Percentiles rank a stretch among this genome's conserved stretches.
Conservation (phyloP, 2,329 filamentous ascomycete genomes). For the Pyrenophora tritici-repentis region DNA sequence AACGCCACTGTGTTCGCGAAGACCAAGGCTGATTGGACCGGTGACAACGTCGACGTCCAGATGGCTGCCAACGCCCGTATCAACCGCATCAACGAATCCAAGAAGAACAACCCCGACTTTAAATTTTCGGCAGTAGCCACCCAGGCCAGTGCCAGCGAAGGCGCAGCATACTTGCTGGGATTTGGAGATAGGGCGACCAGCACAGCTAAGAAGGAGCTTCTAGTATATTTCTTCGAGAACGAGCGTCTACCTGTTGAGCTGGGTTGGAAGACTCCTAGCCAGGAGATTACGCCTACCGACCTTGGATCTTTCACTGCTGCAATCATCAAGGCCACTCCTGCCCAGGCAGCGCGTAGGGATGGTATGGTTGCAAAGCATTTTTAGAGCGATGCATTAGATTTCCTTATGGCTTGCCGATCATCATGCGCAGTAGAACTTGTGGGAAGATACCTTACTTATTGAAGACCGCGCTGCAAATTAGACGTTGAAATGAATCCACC, state of each 20-base stretch:
- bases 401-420: no score
- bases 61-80: constrained; percentile 11
- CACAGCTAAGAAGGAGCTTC: not conserved
- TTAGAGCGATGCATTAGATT: no score
- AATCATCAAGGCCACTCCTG: no score
- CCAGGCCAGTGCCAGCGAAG: not conserved
- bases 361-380: no score
- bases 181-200: constrained; percentile 1
- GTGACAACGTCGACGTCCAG: not conserved
- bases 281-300: no score
- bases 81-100: constrained; percentile 6
- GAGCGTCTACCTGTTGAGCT: no score
- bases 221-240: constrained; percentile 2
- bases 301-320: no score
- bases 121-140: not conserved
- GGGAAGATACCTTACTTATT: no score
- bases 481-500: no score
- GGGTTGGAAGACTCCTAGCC: not conserved
- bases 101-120: constrained; percentile 3
- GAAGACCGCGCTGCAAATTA: no score
- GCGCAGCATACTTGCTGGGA: constrained; percentile 2
- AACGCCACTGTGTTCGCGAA: constrained; percentile 57
- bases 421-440: no score
- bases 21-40: constrained; percentile 40
- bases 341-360: no score